Percentiles rank a stretch among this genome's conserved stretches.
Evolutionary conservation across 345 rosid species (phyloP).

Genomic region (Corymbia maculata): DNA sequence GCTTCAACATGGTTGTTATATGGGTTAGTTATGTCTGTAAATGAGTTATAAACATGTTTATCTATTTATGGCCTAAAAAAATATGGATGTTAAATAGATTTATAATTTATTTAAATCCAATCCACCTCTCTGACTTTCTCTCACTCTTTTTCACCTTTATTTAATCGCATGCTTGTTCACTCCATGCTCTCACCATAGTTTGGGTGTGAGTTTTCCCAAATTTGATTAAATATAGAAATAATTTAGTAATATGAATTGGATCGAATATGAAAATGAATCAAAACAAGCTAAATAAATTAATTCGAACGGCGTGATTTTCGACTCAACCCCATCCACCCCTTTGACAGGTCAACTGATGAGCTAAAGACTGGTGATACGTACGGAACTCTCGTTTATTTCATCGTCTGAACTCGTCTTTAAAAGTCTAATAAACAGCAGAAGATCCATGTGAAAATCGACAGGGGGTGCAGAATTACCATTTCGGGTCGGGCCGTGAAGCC

Average conservation of each 20-base stretch:
- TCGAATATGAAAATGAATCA: accelerated
- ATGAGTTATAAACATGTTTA: not conserved
- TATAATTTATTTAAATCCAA: too few relatives aligned
- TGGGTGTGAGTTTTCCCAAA: not conserved
- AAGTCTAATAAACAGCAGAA: not conserved
- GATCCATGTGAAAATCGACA: not conserved
- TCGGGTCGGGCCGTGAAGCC: not conserved
- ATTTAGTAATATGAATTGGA: not conserved
- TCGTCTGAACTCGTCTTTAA: not conserved
- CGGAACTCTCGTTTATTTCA: not conserved
- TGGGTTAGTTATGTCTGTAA: not conserved
- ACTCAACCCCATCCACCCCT: accelerated
- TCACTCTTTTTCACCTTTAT: not conserved
- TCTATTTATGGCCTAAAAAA: not conserved
- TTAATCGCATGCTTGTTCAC: accelerated
- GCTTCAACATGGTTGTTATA: not conserved
- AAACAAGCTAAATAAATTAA: too few relatives aligned
- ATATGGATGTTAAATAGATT: too few relatives aligned
- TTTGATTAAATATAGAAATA: too few relatives aligned
- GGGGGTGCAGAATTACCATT: not conserved
- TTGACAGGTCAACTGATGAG: accelerated
- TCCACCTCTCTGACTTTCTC: too few relatives aligned
- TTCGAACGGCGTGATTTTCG: too few relatives aligned
- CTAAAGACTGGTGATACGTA: not conserved
- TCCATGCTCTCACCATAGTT: too few relatives aligned